phyloP scores from a whole-genome alignment of 1,139 yeast genomes.

The Magnusiomyces paraingens region DNA sequence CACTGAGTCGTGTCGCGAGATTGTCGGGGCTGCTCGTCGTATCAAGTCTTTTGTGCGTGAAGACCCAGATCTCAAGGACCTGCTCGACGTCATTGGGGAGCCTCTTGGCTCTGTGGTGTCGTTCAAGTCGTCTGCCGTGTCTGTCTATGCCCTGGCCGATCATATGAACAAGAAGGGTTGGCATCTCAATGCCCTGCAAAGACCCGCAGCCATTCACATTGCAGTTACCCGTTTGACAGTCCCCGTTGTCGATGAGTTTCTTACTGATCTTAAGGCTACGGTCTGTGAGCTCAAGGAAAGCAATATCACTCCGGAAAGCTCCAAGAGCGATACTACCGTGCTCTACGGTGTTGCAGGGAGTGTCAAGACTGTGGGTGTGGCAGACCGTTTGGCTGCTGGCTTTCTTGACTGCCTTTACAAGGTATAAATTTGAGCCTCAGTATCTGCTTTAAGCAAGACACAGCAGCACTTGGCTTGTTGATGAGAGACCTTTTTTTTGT shows the following conservation, averaged over 20 bases:
- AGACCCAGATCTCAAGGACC: conserved; percentile 43
- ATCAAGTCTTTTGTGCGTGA: conserved; percentile 45
- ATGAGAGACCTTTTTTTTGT: too few species aligned
- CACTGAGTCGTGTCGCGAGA: conserved; percentile 54
- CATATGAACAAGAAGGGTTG: conserved; percentile 63
- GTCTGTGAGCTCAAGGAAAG: conserved; percentile 39
- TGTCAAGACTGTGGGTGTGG: conserved; percentile 77
- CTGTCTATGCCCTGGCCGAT: conserved; percentile 75
- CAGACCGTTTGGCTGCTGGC: conserved; percentile 67
- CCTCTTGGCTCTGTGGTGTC: conserved; percentile 80
- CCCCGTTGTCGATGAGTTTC: conserved; percentile 54
- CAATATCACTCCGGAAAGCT: conserved; percentile 22
- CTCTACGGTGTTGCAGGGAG: conserved; percentile 95
- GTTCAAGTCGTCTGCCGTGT: conserved; percentile 52
- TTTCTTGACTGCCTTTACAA: conserved; percentile 77
- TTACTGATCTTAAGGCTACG: conserved; percentile 46
- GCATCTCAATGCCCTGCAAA: conserved; percentile 83
- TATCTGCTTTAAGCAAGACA: too few species aligned
- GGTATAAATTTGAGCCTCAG: conserved; percentile 18
- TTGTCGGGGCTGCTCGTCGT: conserved; percentile 57
- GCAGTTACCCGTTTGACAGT: conserved; percentile 76
- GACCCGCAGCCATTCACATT: conserved; percentile 85
- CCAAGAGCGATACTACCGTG: conserved; percentile 59
- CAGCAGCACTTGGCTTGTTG: too few species aligned
- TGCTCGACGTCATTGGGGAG: conserved; percentile 65